Evolutionary conservation across 176 grass and related monocot genomes (phyloP).

Genomic region (Bolboschoenus planiculmis): DNA sequence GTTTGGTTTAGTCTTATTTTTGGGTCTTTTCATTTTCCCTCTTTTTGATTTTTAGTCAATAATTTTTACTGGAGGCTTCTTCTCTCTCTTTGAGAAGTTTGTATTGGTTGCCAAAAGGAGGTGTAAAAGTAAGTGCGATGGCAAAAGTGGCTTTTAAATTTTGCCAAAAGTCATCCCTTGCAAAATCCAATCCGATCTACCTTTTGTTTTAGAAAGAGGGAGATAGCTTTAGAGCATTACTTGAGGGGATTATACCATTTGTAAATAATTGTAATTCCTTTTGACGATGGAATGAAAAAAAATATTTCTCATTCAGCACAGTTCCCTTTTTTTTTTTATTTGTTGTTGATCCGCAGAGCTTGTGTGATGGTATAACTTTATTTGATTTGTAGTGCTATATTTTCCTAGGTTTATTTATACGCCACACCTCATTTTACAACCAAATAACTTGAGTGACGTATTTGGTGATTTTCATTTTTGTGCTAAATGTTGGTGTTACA

Average conservation of each 20-base stretch:
- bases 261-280: slow-evolving; percentile 51
- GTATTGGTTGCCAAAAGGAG: slow-evolving; percentile 14
- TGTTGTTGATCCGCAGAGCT: too few relatives aligned
- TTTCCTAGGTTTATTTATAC: background rate
- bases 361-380: too few relatives aligned
- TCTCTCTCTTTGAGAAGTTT: slow-evolving; percentile 27
- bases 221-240: slow-evolving; percentile 19
- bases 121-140: slow-evolving; percentile 52
- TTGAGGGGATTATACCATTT: slow-evolving; percentile 27
- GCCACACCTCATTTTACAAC: too few relatives aligned
- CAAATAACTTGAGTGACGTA: too few relatives aligned
- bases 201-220: slow-evolving; percentile 20
- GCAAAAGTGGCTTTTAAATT: slow-evolving; percentile 39
- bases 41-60: slow-evolving; percentile 12
- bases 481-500: background rate
- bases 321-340: background rate
- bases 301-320: background rate
- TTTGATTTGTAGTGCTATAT: background rate
- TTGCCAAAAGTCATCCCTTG: slow-evolving; percentile 56
- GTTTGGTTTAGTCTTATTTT: background rate
- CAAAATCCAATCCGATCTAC: slow-evolving; percentile 31
- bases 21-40: background rate
- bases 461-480: background rate
- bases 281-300: slow-evolving; percentile 32
- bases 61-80: slow-evolving; percentile 18